phyloP scores from a whole-genome alignment of 2,329 filamentous ascomycete genomes.

The Boeremia exigua region DNA sequence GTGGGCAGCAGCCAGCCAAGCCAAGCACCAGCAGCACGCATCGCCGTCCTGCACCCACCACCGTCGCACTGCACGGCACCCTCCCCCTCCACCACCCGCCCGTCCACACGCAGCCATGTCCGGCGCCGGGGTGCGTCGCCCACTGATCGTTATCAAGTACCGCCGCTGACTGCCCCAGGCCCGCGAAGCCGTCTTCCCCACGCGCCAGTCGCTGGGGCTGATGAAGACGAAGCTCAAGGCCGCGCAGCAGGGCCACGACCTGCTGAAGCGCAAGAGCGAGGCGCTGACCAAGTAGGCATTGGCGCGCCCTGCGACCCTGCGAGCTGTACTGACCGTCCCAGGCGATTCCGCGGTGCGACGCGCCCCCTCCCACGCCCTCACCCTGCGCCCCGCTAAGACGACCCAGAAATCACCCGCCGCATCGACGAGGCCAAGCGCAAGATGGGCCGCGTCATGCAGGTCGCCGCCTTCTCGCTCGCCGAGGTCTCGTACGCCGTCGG shows the following conservation, averaged over 20 bases:
- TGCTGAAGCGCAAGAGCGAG: constrained; percentile 97
- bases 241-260: constrained; percentile 77
- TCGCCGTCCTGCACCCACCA: constrained; percentile 12
- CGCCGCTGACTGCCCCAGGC: constrained; percentile 62
- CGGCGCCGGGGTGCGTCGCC: constrained; percentile 57
- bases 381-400: constrained; percentile 3
- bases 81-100: not conserved
- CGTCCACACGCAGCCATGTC: constrained; percentile 53
- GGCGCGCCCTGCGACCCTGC: not conserved
- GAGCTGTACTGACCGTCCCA: constrained; percentile 45
- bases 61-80: not conserved
- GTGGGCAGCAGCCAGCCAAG: not conserved
- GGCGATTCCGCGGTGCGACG: constrained; percentile 82
- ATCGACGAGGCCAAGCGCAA: constrained; percentile 99
- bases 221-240: constrained; percentile 99
- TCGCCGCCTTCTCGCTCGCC: constrained; percentile 94
- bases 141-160: not conserved
- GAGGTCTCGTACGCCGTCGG: constrained; percentile 98
- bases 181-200: constrained; percentile 95
- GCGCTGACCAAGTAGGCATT: constrained; percentile 86
- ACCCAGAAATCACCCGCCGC: constrained; percentile 82
- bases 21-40: not conserved
- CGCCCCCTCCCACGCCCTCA: constrained; percentile 12
- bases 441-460: constrained; percentile 99
- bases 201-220: constrained; percentile 91